Evolutionary conservation across 2,329 filamentous ascomycete species (phyloP).

Genomic region (Arthrobotrys conoides): DNA sequence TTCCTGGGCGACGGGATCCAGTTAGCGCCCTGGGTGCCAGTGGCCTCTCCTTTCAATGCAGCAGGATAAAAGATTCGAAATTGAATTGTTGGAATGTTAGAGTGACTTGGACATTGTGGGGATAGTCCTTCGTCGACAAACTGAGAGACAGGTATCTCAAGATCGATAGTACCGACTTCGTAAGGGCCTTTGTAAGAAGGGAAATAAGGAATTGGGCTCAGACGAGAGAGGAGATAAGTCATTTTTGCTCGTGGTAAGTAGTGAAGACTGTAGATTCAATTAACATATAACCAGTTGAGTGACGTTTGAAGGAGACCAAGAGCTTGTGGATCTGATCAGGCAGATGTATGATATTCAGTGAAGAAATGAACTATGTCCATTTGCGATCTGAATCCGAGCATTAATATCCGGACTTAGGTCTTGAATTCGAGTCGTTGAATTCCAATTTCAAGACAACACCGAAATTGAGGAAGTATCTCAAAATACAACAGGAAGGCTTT

Average conservation of each 20-base stretch:
- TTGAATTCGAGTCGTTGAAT: neutral
- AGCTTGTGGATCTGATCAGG: neutral
- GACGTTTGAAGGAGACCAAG: neutral
- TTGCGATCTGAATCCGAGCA: neutral
- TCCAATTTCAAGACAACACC: neutral
- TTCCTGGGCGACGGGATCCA: constrained; percentile 85
- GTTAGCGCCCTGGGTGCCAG: constrained; percentile 69
- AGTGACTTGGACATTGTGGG: constrained; percentile 64
- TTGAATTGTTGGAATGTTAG: constrained; percentile 76
- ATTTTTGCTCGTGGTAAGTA: constrained; percentile 18
- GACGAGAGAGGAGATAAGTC: constrained; percentile 42
- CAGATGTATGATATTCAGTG: neutral
- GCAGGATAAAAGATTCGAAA: constrained; percentile 85
- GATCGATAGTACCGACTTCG: constrained; percentile 82
- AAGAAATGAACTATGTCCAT: neutral
- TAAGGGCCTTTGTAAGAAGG: constrained; percentile 82
- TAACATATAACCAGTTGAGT: too few species aligned
- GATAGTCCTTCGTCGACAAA: constrained; percentile 48
- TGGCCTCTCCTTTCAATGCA: constrained; percentile 36
- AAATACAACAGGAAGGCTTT: constrained; percentile 34
- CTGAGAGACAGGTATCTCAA: constrained; percentile 79
- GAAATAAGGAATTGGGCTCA: constrained; percentile 72
- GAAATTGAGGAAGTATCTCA: neutral
- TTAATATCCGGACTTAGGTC: neutral
- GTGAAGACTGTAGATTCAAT: neutral